Evolutionary conservation across 257 asterid species (phyloP).

Genomic region (Scutellaria baicalensis): DNA sequence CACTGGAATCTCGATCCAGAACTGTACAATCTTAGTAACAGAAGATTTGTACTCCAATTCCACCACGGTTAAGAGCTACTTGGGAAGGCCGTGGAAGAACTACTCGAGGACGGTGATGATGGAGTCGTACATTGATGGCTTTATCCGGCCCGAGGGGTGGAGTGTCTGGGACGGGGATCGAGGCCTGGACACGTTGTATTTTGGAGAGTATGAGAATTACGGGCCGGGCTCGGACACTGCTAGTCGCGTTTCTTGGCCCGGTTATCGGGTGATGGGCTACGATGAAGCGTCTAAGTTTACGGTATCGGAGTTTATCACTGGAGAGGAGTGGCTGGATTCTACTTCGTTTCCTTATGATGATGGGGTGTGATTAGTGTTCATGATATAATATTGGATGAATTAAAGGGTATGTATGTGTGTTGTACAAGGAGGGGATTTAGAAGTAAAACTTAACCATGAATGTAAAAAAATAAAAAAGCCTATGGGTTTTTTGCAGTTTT

Average conservation of each 20-base stretch:
- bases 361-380: constrained; percentile 18
- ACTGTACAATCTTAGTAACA: constrained; percentile 60
- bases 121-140: constrained; percentile 57
- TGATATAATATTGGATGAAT: not conserved
- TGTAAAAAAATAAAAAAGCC: too few species aligned
- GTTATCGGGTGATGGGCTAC: constrained; percentile 63
- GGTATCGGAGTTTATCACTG: constrained; percentile 60
- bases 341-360: constrained; percentile 80
- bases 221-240: constrained; percentile 68
- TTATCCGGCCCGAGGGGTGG: constrained; percentile 63
- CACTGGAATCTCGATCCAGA: constrained; percentile 74
- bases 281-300: constrained; percentile 54
- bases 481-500: too few species aligned
- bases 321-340: constrained; percentile 79
- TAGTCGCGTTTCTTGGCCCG: constrained; percentile 54
- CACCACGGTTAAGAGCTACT: constrained; percentile 35
- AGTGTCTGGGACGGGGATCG: constrained; percentile 47
- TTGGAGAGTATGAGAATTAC: constrained; percentile 65
- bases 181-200: constrained; percentile 58
- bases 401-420: not conserved
- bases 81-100: constrained; percentile 84
- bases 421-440: not conserved
- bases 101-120: constrained; percentile 59
- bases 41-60: constrained; percentile 41
- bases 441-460: too few species aligned